phyloP scores from a whole-genome alignment of 1,284 basidiomycete species.

The Pascua guehoae region DNA sequence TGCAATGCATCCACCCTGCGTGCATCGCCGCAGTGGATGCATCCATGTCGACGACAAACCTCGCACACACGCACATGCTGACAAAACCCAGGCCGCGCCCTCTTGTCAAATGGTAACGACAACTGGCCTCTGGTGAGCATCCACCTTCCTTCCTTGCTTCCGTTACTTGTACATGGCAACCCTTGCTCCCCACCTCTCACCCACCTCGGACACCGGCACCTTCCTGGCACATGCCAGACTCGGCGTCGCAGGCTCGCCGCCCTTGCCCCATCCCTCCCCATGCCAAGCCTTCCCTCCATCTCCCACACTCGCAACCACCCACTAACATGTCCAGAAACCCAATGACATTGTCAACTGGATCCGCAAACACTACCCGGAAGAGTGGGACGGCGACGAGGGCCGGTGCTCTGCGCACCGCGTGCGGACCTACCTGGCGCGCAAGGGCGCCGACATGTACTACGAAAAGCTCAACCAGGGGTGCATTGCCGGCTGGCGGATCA shows the following conservation, averaged over 20 bases:
- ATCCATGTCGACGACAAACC: not conserved
- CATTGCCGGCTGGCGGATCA: conserved; percentile 46
- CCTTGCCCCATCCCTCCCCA: not conserved
- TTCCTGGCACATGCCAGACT: not conserved
- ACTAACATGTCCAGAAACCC: conserved; percentile 37
- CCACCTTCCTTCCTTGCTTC: not conserved
- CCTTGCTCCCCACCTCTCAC: too few relatives aligned
- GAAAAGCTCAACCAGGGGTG: conserved; percentile 47
- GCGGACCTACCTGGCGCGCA: conserved; percentile 46
- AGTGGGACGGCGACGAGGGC: conserved; percentile 49
- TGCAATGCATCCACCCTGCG: not conserved
- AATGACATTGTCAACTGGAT: conserved; percentile 49
- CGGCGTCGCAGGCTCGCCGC: not conserved
- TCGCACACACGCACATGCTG: not conserved
- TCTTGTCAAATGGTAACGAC: conserved; percentile 45
- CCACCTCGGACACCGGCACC: too few relatives aligned
- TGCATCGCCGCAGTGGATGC: not conserved
- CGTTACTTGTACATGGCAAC: too few relatives aligned
- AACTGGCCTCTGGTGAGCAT: conserved; percentile 46
- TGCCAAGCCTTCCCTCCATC: not conserved
- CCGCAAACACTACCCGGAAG: conserved; percentile 44
- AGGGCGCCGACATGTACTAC: conserved; percentile 49
- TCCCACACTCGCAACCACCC: not conserved
- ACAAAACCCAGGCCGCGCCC: conserved; percentile 31
- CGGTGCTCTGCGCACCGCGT: conserved; percentile 47